A percentile compares a stretch with the other conserved stretches of the same genome.
Conservation (phyloP, 192 early-diverging fungal species). For the Ramicandelaber brevisporus region DNA sequence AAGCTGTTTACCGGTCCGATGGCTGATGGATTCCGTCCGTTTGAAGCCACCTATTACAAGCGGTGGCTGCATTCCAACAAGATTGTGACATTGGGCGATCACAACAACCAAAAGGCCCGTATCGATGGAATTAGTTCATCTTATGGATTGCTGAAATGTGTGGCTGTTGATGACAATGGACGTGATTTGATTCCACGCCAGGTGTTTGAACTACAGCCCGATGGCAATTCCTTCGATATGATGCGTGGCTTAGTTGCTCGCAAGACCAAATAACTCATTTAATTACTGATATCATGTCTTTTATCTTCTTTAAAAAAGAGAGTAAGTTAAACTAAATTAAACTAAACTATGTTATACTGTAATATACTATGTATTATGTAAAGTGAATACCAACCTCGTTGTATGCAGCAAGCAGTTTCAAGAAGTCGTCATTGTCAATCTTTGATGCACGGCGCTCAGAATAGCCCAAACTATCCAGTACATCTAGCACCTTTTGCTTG, state of each 20-base stretch:
- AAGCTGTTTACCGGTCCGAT: slow-evolving; percentile 44
- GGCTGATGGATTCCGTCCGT: slow-evolving; percentile 32
- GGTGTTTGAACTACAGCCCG: slow-evolving; percentile 63
- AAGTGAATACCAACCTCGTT: slow-evolving; percentile 67
- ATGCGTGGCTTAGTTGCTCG: slow-evolving; percentile 61
- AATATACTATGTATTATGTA: slow-evolving; percentile 28
- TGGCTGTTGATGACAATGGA: slow-evolving; percentile 26
- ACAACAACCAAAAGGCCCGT: slow-evolving; percentile 22
- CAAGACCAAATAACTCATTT: slow-evolving; percentile 14
- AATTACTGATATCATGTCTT: no score
- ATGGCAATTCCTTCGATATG: slow-evolving; percentile 97
- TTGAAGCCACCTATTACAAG: slow-evolving; percentile 53
- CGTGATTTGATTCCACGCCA: no score
- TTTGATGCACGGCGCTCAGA: slow-evolving; percentile 61
- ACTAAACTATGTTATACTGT: background rate
- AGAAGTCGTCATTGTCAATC: slow-evolving; percentile 82
- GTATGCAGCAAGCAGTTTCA: slow-evolving; percentile 55
- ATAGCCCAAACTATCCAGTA: slow-evolving; percentile 42
- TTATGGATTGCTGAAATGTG: slow-evolving; percentile 47
- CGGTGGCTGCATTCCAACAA: slow-evolving; percentile 72
- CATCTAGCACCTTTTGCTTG: slow-evolving; percentile 40
- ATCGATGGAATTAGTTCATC: slow-evolving; percentile 54
- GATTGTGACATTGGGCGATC: slow-evolving; percentile 31
- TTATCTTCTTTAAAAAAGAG: no score
- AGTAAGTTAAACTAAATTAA: slow-evolving; percentile 3